Percentiles rank a stretch among this genome's conserved stretches.
phyloP scores from a whole-genome alignment of 1,284 basidiomycete genomes.

The Malassezia psittaci region DNA sequence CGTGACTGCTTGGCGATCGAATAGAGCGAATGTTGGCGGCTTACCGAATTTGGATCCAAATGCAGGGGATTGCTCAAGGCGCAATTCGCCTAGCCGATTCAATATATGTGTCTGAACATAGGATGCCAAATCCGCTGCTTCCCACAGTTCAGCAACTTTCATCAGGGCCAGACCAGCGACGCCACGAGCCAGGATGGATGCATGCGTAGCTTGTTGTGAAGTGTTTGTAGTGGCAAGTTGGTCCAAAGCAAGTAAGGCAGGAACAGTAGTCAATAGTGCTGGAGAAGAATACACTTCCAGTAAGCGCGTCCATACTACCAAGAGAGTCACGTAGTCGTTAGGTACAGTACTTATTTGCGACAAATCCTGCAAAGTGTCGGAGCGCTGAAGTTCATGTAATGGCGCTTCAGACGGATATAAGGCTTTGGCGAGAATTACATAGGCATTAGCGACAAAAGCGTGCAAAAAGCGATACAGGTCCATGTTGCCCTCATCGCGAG shows the following conservation, averaged over 20 bases:
- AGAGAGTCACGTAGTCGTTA: constrained; percentile 63
- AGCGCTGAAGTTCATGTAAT: constrained; percentile 25
- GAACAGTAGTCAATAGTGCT: constrained; percentile 65
- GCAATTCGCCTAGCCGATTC: neutral
- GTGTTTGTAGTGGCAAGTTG: constrained; percentile 39
- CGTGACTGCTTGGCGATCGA: neutral
- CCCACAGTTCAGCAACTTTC: constrained; percentile 64
- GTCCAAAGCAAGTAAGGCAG: constrained; percentile 73
- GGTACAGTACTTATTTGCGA: constrained; percentile 50
- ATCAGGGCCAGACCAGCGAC: constrained; percentile 60
- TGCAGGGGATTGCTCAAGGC: constrained; percentile 5
- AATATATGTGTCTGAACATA: constrained; percentile 21
- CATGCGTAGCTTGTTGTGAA: constrained; percentile 28
- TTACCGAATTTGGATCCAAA: constrained; percentile 25
- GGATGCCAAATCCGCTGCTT: constrained; percentile 38
- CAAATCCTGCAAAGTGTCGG: constrained; percentile 23
- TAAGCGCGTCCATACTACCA: constrained; percentile 61
- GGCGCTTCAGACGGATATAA: constrained; percentile 20
- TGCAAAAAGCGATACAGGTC: constrained; percentile 32
- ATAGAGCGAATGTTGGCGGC: constrained; percentile 18
- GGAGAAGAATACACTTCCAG: constrained; percentile 63
- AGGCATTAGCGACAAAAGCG: constrained; percentile 30
- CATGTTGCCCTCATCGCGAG: constrained; percentile 4
- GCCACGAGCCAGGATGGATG: constrained; percentile 58
- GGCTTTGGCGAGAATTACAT: constrained; percentile 28